These are phyloP conservation scores for Apodospora peruviana DNA, from an alignment of 495 filamentous ascomycete genomes.

Conservation along the genomic window DNA sequence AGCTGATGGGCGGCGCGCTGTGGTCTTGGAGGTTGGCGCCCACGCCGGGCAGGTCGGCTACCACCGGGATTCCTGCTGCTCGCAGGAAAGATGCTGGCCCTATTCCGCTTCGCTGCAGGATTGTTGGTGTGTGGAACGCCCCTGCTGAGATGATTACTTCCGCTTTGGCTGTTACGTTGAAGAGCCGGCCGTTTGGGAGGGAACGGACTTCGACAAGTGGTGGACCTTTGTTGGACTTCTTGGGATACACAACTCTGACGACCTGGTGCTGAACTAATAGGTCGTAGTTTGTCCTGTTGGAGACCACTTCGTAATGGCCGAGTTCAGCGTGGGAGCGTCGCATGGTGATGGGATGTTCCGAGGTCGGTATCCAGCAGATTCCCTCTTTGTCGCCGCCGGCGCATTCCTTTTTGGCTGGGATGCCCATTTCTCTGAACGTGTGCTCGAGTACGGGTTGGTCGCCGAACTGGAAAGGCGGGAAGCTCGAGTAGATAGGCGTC, in stretches of 20 bases:
- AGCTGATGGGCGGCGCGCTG: conserved; percentile 9
- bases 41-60: conserved; percentile 18
- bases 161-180: conserved; percentile 14
- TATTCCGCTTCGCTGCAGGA: conserved; percentile 20
- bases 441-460: conserved; percentile 5
- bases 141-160: conserved; percentile 14
- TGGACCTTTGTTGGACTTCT: conserved; percentile 9
- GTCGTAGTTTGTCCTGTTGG: conserved; percentile 28
- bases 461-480: conserved; percentile 19
- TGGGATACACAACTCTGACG: conserved; percentile 17
- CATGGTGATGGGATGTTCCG: conserved; percentile 26
- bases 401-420: conserved; percentile 12
- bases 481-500: conserved; percentile 15
- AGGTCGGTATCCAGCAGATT: conserved; percentile 20
- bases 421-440: conserved; percentile 15
- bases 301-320: conserved; percentile 28
- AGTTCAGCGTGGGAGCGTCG: conserved; percentile 33
- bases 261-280: conserved; percentile 27
- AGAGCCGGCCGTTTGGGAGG: conserved; percentile 7
- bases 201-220: conserved; percentile 18
- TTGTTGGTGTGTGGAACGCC: conserved; percentile 11
- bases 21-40: conserved; percentile 23
- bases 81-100: conserved; percentile 10
- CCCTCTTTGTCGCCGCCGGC: conserved; percentile 22
- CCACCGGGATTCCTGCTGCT: conserved; percentile 7